phyloP scores from a whole-genome alignment of 148 eudicot species.

The Euryodendron excelsum region DNA sequence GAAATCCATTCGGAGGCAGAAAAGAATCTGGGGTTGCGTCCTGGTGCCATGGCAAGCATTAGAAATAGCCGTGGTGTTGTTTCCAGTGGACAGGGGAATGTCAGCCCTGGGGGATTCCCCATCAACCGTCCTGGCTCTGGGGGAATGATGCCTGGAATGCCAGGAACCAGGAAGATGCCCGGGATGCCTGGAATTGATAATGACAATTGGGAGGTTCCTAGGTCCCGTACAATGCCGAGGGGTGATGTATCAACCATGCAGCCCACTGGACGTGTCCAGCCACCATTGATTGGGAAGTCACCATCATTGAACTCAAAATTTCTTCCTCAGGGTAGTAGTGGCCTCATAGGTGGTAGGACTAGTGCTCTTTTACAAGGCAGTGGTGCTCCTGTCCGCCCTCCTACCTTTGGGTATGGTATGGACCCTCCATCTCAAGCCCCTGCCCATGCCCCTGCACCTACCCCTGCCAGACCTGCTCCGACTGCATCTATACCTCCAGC shows the following conservation, averaged over 20 bases:
- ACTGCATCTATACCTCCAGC: constrained; percentile 16
- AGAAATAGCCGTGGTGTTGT: constrained; percentile 52
- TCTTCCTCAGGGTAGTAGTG: constrained; percentile 75
- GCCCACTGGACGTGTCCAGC: constrained; percentile 40
- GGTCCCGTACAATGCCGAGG: constrained; percentile 62
- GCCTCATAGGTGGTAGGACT: constrained; percentile 52
- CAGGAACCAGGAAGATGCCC: constrained; percentile 67
- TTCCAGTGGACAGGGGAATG: constrained; percentile 56
- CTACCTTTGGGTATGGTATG: constrained; percentile 33
- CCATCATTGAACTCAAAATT: constrained; percentile 52
- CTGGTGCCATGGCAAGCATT: constrained; percentile 72
- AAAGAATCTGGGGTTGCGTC: constrained; percentile 71
- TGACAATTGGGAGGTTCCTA: constrained; percentile 87
- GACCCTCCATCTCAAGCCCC: constrained; percentile 36
- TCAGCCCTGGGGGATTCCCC: constrained; percentile 52
- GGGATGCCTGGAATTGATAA: constrained; percentile 71
- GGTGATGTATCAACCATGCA: constrained; percentile 34
- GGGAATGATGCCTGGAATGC: constrained; percentile 98
- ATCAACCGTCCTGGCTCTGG: constrained; percentile 74
- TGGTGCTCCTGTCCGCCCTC: constrained; percentile 40
- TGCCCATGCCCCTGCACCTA: constrained; percentile 32
- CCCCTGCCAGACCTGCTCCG: constrained; percentile 28
- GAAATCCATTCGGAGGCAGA: constrained; percentile 90
- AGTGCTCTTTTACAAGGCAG: constrained; percentile 87
- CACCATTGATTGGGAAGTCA: constrained; percentile 50